phyloP scores from a whole-genome alignment of 129 eudicot species.

The Deinandra increscens region DNA sequence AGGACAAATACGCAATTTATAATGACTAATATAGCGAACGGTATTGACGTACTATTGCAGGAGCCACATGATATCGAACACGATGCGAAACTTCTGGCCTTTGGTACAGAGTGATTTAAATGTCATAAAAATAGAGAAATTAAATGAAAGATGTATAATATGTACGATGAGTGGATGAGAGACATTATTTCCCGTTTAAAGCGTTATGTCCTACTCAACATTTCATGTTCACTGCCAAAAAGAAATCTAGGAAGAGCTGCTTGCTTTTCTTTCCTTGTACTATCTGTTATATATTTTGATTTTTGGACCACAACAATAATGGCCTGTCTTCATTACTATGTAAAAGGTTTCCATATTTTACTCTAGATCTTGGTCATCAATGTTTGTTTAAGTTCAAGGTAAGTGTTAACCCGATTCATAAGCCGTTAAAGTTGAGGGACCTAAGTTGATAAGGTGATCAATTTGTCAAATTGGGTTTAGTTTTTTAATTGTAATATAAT shows the following conservation, averaged over 20 bases:
- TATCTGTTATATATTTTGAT: not conserved
- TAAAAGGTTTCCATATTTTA: too few species aligned
- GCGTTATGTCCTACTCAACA: constrained; percentile 20
- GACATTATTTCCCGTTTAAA: constrained; percentile 15
- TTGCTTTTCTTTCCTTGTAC: constrained; percentile 15
- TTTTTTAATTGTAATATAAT: too few species aligned
- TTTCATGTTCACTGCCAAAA: constrained; percentile 23
- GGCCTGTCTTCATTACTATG: not conserved
- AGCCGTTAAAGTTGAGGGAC: too few species aligned
- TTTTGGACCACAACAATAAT: constrained; percentile 23
- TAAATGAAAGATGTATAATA: not conserved
- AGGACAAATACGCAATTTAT: not conserved
- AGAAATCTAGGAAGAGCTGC: constrained; percentile 19
- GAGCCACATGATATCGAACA: constrained; percentile 21
- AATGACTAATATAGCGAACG: not conserved
- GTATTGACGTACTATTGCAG: constrained; percentile 18
- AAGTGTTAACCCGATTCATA: too few species aligned
- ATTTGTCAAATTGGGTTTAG: too few species aligned
- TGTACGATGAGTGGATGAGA: constrained; percentile 33
- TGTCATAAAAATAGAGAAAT: constrained; percentile 7
- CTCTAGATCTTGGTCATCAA: too few species aligned
- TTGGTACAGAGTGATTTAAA: constrained; percentile 8
- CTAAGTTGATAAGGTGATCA: too few species aligned
- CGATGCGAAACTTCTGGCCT: constrained; percentile 20
- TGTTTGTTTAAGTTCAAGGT: too few species aligned